A percentile compares a stretch with the other conserved stretches of the same genome.
Conservation (phyloP, 129 eudicot species). For the Calendula officinalis region DNA sequence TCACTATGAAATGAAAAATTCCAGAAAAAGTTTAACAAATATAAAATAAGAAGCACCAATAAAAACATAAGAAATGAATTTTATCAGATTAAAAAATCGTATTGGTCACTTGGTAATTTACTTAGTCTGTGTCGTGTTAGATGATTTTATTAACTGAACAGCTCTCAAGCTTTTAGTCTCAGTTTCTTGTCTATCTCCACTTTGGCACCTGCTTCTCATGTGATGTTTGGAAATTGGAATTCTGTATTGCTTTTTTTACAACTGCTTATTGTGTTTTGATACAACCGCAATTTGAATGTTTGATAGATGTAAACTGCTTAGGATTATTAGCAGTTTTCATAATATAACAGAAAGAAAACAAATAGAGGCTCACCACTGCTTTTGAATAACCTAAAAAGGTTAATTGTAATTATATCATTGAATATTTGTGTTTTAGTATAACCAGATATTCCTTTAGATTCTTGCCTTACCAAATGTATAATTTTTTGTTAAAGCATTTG, state of each 20-base stretch:
- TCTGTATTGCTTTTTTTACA: too few relatives aligned
- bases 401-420: background rate
- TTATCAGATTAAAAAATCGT: too few relatives aligned
- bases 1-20: background rate
- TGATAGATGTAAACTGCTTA: too few relatives aligned
- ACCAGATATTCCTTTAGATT: background rate
- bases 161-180: too few relatives aligned
- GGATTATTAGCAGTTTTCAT: background rate
- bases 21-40: background rate
- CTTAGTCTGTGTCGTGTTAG: too few relatives aligned
- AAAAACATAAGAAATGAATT: background rate
- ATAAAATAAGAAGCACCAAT: too few relatives aligned
- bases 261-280: too few relatives aligned
- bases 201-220: background rate
- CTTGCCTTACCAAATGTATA: background rate
- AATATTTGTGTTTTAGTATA: background rate
- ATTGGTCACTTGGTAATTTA: too few relatives aligned
- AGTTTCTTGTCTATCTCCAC: too few relatives aligned
- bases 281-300: too few relatives aligned
- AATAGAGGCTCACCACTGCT: background rate
- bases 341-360: conserved; percentile 18
- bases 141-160: too few relatives aligned
- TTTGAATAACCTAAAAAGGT: background rate
- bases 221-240: too few relatives aligned
- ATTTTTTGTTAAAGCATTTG: background rate